Evolutionary conservation across 495 filamentous ascomycete species (phyloP), one percentile per base, ranked within the genome.

Genomic region (Trypethelium eluteriae): DNA sequence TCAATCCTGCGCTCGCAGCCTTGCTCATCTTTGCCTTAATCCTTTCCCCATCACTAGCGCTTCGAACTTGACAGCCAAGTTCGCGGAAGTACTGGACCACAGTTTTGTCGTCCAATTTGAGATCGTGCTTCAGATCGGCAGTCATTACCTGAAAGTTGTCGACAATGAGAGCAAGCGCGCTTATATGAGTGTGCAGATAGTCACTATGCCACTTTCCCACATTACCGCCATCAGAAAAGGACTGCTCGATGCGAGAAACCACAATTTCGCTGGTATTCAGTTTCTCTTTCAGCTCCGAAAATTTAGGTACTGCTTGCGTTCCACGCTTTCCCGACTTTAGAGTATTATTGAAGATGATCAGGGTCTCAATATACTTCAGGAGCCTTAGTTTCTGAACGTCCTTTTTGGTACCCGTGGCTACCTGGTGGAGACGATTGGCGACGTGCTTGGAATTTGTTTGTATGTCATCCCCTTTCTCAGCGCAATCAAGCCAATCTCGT

Each of bases 91-190:
- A 93, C 68, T 84, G 78, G 18, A 67, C 74, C 61, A 89, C 79
- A 72, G 84, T 80, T 70, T 81, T 84, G 63, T 84, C 82, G 68
- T 94, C 90, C 39, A 97, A 70, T 67, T 83, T 82, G 56, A 98
- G 79, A 73, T 98, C 94, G 59, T 89, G 85, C 66, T 86, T 84
- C 67, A 98, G 77, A 72, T 92, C 85, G 34, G 81, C 81, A 11
- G 86, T 86, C 74, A 96, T 90, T 35, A 91, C 88, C 53, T 87
- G 85, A 69, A 88, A 91, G 68, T 89, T 84, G 70, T 95, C 91
- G 10, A 93, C 80, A 47, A 89, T 81, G 70, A 69, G 80, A 72
- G 76, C 74, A 75, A 77, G 79, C 73, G 72, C 82, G 74, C 68
- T 78, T 10, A 79, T 71, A 61, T 80, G 77, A 14, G 77, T 77